Conservation (phyloP, 192 early-diverging fungal genomes). For the Coemansia sp. region DNA sequence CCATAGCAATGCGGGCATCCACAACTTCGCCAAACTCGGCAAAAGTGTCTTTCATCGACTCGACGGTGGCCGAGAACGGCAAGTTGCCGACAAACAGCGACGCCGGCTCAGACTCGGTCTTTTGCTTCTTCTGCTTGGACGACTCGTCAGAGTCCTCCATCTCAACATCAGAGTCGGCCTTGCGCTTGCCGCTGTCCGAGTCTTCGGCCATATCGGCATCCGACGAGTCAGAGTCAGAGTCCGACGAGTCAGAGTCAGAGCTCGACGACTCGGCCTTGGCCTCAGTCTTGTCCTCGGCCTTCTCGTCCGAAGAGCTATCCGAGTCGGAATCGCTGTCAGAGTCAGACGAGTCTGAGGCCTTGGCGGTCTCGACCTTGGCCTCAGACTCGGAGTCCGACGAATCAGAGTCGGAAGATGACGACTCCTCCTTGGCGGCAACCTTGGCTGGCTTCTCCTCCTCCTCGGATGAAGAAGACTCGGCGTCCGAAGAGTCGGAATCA, state of each 20-base stretch:
- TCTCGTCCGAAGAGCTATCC: not conserved
- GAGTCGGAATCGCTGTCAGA: slow-evolving; percentile 3
- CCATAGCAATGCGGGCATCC: slow-evolving; percentile 75
- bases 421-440: not conserved
- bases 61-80: slow-evolving; percentile 74
- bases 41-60: slow-evolving; percentile 75
- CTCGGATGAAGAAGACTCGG: slow-evolving; percentile 17
- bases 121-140: slow-evolving; percentile 54
- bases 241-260: slow-evolving; percentile 4
- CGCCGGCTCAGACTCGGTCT: slow-evolving; percentile 46
- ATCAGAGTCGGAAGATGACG: not conserved
- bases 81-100: slow-evolving; percentile 91
- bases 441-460: slow-evolving; percentile 33
- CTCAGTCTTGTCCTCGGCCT: not conserved
- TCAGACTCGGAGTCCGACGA: not conserved
- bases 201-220: slow-evolving; percentile 20
- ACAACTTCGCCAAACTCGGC: slow-evolving; percentile 66
- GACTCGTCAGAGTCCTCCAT: slow-evolving; percentile 19
- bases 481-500: not conserved
- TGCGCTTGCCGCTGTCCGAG: slow-evolving; percentile 56
- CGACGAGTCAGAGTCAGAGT: slow-evolving; percentile 4
- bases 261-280: not conserved
- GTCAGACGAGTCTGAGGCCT: not conserved
- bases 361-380: not conserved
- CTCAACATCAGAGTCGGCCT: slow-evolving; percentile 45